Percentiles rank a stretch among this genome's conserved stretches.
phyloP scores from a whole-genome alignment of 306 rosid species.

The Datisca glomerata region DNA sequence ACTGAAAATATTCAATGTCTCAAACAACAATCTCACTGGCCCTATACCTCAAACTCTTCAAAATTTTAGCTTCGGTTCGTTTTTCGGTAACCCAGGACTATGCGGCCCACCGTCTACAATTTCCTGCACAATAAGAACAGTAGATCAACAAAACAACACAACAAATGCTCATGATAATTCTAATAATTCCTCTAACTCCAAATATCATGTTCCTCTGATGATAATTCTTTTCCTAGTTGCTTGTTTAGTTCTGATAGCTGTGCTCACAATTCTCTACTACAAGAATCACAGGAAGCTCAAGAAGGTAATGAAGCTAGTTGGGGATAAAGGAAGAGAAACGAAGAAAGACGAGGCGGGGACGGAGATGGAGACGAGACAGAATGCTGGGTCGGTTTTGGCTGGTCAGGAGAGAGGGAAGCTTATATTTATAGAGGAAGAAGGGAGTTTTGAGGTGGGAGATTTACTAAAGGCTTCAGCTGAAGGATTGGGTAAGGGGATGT shows the following conservation, averaged over 20 bases:
- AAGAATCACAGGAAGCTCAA: constrained; percentile 32
- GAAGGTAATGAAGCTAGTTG: constrained; percentile 21
- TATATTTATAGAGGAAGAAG: constrained; percentile 24
- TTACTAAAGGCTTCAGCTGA: constrained; percentile 79
- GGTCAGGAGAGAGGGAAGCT: constrained; percentile 47
- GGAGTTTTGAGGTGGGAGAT: constrained; percentile 42
- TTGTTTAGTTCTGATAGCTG: constrained; percentile 26
- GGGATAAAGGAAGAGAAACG: not conserved
- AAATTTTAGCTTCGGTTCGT: constrained; percentile 15
- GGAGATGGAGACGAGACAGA: constrained; percentile 8
- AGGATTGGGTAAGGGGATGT: constrained; percentile 57
- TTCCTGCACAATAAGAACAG: not conserved
- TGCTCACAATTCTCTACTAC: constrained; percentile 30
- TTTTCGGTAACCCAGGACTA: constrained; percentile 20
- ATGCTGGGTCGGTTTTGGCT: not conserved
- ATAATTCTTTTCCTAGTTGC: constrained; percentile 20
- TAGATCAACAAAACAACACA: not conserved
- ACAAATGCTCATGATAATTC: not conserved
- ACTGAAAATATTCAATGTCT: constrained; percentile 26
- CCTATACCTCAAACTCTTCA: constrained; percentile 21
- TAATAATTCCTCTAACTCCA: not conserved
- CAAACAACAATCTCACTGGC: constrained; percentile 33
- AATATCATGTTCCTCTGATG: not conserved
- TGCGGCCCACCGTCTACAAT: constrained; percentile 20
- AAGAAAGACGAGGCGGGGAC: constrained; percentile 5